A percentile compares a stretch with the other conserved stretches of the same genome.
phyloP scores from a whole-genome alignment of 2,329 filamentous ascomycete species.

The Aspergillus arachidicola region DNA sequence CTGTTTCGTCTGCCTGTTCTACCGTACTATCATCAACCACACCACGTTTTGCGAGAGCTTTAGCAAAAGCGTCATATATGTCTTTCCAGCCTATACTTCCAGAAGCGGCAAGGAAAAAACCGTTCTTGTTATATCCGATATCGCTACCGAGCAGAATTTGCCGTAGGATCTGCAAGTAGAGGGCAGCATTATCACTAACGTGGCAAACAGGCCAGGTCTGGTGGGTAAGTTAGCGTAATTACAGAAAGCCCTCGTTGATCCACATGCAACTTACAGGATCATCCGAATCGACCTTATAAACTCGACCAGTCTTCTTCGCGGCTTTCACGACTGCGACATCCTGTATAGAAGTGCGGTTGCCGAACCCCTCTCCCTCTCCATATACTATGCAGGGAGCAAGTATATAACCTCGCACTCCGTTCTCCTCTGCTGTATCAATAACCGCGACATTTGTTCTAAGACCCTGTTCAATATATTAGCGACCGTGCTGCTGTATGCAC shows the following conservation, averaged over 20 bases:
- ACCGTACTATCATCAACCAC: conserved; percentile 45
- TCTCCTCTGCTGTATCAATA: conserved; percentile 46
- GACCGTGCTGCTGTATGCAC: background rate
- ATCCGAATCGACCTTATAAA: conserved; percentile 48
- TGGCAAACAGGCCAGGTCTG: conserved; percentile 59
- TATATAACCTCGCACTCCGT: conserved; percentile 54
- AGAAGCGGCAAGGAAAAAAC: conserved; percentile 55
- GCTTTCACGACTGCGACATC: conserved; percentile 53
- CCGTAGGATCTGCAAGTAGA: conserved; percentile 52
- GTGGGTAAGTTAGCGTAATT: background rate
- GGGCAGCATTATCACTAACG: conserved; percentile 48
- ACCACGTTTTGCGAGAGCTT: conserved; percentile 42
- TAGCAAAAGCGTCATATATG: conserved; percentile 52
- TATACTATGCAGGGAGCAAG: conserved; percentile 59
- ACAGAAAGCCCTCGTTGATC: background rate
- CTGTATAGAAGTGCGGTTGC: conserved; percentile 56
- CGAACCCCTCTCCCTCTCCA: conserved; percentile 54
- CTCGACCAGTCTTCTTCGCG: conserved; percentile 42
- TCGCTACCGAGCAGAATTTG: conserved; percentile 46
- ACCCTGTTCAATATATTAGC: conserved; percentile 33
- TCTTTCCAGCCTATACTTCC: conserved; percentile 56
- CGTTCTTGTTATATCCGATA: conserved; percentile 45
- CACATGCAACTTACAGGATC: conserved; percentile 32
- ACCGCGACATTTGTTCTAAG: conserved; percentile 46
- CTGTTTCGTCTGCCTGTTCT: conserved; percentile 36